A percentile compares a stretch with the other conserved stretches of the same genome.
phyloP scores from a whole-genome alignment of 768 basidiomycete genomes.

The Tricholoma terreum region DNA sequence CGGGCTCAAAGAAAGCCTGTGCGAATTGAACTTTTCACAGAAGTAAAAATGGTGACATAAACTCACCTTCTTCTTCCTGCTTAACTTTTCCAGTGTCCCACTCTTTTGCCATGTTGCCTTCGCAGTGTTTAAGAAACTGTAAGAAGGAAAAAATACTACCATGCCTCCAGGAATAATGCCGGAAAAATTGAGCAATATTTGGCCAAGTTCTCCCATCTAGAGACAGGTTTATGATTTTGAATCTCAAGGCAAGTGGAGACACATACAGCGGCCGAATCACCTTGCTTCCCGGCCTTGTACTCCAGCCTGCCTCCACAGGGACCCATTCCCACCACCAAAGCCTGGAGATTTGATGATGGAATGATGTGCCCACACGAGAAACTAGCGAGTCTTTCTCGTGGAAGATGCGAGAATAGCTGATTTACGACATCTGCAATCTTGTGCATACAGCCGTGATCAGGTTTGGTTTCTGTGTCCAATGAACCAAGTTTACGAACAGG shows the following conservation, averaged over 20 bases:
- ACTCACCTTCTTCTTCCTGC: conserved; percentile 69
- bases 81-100: conserved; percentile 61
- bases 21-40: not conserved
- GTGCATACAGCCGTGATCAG: not conserved
- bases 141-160: conserved; percentile 94
- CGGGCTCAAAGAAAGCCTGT: conserved; percentile 89
- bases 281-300: conserved; percentile 78
- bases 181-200: conserved; percentile 75
- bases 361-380: conserved; percentile 95
- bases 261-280: conserved; percentile 61
- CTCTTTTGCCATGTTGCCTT: conserved; percentile 63
- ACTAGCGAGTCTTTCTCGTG: conserved; percentile 58
- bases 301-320: conserved; percentile 71
- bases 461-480: not conserved
- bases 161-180: conserved; percentile 81
- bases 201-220: conserved; percentile 80
- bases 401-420: conserved; percentile 74
- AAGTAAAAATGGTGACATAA: not conserved
- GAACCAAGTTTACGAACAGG: conserved; percentile 56
- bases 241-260: not conserved
- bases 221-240: not conserved
- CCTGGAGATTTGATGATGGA: conserved; percentile 71
- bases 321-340: conserved; percentile 70
- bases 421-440: conserved; percentile 85
- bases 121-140: conserved; percentile 70